A percentile compares a stretch with the other conserved stretches of the same genome.
phyloP scores from a whole-genome alignment of 1,284 basidiomycete genomes.

The Cutaneotrichosporon mucoides region DNA sequence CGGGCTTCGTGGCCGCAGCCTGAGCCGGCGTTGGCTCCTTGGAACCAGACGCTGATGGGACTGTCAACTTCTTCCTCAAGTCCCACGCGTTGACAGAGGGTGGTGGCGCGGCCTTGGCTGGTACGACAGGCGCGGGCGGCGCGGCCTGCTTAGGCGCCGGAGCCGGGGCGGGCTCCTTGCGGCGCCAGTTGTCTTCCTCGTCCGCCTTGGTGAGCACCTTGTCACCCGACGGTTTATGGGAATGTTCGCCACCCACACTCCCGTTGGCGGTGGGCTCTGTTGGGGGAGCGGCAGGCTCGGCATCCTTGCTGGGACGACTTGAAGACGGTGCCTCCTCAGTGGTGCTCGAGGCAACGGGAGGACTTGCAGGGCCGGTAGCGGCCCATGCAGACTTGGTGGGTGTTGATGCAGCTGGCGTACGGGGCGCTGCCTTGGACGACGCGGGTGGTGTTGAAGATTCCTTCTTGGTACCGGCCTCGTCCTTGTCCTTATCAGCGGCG shows the following conservation, averaged over 20 bases:
- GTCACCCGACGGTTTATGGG: not conserved
- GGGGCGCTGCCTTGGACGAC: conserved; percentile 1
- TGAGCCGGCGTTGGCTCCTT: conserved; percentile 7
- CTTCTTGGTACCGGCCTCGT: conserved; percentile 10
- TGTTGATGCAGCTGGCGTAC: conserved; percentile 5
- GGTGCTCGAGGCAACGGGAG: not conserved
- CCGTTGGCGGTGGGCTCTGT: not conserved
- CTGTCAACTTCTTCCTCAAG: conserved; percentile 28
- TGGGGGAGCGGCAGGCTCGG: not conserved
- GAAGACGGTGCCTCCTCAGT: not conserved
- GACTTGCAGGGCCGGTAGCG: not conserved
- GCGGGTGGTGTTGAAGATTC: conserved; percentile 5
- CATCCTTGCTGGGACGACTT: not conserved
- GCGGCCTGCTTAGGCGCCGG: not conserved
- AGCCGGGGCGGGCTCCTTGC: conserved; percentile 15
- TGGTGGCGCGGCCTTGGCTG: conserved; percentile 24
- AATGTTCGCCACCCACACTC: not conserved
- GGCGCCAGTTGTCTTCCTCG: conserved; percentile 35
- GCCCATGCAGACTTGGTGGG: conserved; percentile 33
- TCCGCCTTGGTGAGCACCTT: conserved; percentile 4
- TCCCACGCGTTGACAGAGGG: conserved; percentile 44
- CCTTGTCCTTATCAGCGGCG: conserved; percentile 6
- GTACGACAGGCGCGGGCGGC: conserved; percentile 4
- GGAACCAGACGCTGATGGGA: conserved; percentile 7
- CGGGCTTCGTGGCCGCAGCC: not conserved